Evolutionary conservation across 2,329 filamentous ascomycete species (phyloP), one percentile per base, ranked within the genome.

Genomic region (Didymellaceae sp.): DNA sequence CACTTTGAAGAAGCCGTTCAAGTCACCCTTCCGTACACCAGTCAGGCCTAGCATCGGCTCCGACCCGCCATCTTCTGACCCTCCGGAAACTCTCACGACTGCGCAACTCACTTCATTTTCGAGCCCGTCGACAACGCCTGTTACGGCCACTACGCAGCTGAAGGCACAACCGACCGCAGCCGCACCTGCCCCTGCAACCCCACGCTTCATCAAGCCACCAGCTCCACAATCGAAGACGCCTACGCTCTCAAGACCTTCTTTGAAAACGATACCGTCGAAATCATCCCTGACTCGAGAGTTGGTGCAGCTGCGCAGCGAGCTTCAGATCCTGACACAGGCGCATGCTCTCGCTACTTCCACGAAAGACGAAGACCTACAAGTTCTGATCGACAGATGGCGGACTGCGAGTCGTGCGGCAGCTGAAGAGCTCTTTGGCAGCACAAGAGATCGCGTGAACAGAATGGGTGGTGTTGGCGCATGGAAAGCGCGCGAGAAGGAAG

Each of bases 1-100:
- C n/a, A 81, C 81, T 6, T 80, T 90, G 38, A 80, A 81, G 55
- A 88, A 86, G 66, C 88, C 88, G 0, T 91, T 91, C 75, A 86
- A 86, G 58, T 90, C 88, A 35, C 88, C 87, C 11, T 80, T 88
- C 54, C 82, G 80, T 58, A 79, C 76, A 28, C 75, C 77, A 18
- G 52, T 68, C 42, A 70, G 66, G 45, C 60, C 61, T 13, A 53
- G 28, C 25, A 51, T 59, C 30, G 55, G 59, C 35, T 62, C 62
- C 25, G 59, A 64, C 26, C 58, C 60, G 11, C 62, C 57, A 8
- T 66, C 62, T 28, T 66, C 65, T 22, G 65, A 69, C 33, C 60
- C 62, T 42, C 57, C 52, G 22, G 56, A 63, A 13, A n/a, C 41
- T 17, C 31, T 31, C n/a, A 51, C 42, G 16, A 30, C 57, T 38